Evolutionary conservation across 2,329 filamentous ascomycete genomes (phyloP), one percentile per base, ranked within the genome.

Genomic region (Exophiala alcalophila): DNA sequence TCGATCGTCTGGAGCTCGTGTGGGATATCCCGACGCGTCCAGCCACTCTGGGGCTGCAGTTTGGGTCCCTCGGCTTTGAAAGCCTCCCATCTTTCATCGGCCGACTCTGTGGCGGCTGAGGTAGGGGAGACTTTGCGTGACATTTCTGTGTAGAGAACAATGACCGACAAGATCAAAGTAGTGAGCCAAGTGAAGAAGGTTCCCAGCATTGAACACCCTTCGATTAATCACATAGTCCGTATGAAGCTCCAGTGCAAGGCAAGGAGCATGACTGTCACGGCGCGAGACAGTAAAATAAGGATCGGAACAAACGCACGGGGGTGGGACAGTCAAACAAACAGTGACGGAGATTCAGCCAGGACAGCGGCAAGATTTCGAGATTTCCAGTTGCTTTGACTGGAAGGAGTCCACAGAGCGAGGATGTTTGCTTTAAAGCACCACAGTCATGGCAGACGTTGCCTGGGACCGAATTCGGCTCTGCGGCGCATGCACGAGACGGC

Each of bases 1-100:
- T 41, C 40, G 9, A 47, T 12, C 7, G n/a, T 40, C 28, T 38
- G 36, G 3, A 55, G 44, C 18, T 49, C 41, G 11, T n/a, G 15
- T 15, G 52, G 50, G 18, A 49, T 34, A 11, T 30, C 30, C n/a
- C 26, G 30, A 16, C 28, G 12, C 16, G 28, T 19, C 52, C 52
- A 51, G 23, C 27, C 49, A 29, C 31, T 10, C 15, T 19, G 9
- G 21, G 40, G 30, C 28, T 36, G 23, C 15, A 42, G 26, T 20
- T 35, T 25, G 5, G 24, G 19, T n/a, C 8, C 20, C 15, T n/a
- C 28, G 9, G 27, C 18, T 33, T 39, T 44, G 28, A 51, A 44
- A 12, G 36, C 40, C 14, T 41, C 27, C 35, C 44, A 47, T 8
- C n/a, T 20, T 7, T 32, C 30, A n/a, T n/a, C n/a, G n/a, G n/a